Evolutionary conservation across 176 grass and related monocot genomes (phyloP).

Genomic region (Ampelocalamus luodianensis): DNA sequence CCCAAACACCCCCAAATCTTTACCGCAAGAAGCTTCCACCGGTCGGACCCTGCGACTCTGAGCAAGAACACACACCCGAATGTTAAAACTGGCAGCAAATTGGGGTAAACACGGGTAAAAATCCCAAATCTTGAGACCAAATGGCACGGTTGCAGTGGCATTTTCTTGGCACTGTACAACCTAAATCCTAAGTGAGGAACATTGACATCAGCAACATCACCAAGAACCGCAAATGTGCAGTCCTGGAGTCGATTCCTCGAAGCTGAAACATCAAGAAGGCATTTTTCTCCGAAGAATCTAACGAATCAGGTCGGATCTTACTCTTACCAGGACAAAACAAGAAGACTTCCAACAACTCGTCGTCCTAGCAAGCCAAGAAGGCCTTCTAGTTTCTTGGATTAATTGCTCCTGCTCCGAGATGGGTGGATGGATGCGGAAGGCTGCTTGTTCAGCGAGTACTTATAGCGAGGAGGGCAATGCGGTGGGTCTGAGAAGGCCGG

Average conservation of each 20-base stretch:
- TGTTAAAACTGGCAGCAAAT: conserved; percentile 9
- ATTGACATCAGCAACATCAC: background rate
- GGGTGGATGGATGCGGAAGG: conserved; percentile 8
- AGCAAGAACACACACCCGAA: conserved; percentile 2
- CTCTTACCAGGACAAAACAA: conserved; percentile 52
- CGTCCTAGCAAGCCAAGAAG: background rate
- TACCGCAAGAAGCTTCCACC: background rate
- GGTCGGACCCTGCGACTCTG: conserved; percentile 1
- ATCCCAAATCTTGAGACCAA: conserved; percentile 36
- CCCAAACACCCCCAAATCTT: conserved; percentile 14
- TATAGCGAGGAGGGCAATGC: conserved; percentile 35
- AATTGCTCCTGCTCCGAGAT: conserved; percentile 29
- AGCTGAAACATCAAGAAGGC: background rate
- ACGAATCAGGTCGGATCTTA: conserved; percentile 49
- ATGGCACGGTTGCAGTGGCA: background rate
- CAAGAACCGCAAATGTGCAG: conserved; percentile 32
- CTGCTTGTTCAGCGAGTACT: conserved; percentile 16
- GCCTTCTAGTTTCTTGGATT: background rate
- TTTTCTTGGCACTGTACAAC: background rate
- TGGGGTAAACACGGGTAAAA: background rate
- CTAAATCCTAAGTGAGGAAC: background rate
- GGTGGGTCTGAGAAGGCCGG: conserved; percentile 42
- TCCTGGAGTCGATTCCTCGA: background rate
- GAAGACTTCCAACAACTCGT: background rate
- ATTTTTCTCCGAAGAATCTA: background rate